A percentile compares a stretch with the other conserved stretches of the same genome.
These are phyloP conservation scores for Conringia planisiliqua DNA, from an alignment of 345 rosid genomes.

Conservation along the genomic window DNA sequence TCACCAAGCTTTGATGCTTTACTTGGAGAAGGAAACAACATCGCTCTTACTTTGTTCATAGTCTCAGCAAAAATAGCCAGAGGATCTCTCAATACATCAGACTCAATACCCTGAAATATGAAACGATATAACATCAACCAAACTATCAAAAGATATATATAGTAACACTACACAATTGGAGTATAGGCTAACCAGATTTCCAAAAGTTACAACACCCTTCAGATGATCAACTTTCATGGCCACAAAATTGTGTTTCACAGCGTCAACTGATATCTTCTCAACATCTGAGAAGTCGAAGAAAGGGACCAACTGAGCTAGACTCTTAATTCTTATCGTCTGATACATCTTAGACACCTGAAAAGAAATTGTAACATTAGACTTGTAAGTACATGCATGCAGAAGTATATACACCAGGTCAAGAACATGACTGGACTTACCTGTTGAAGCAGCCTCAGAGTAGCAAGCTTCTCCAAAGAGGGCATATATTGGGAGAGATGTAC, in stretches of 20 bases:
- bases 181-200: slow-evolving; percentile 47
- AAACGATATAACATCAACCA: too few relatives aligned
- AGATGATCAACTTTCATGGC: slow-evolving; percentile 83
- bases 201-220: slow-evolving; percentile 64
- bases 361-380: background rate
- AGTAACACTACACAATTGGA: too few relatives aligned
- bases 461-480: slow-evolving; percentile 79
- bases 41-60: too few relatives aligned
- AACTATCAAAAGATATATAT: too few relatives aligned
- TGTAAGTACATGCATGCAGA: background rate
- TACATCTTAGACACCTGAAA: slow-evolving; percentile 86
- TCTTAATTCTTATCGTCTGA: slow-evolving; percentile 71
- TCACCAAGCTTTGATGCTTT: too few relatives aligned
- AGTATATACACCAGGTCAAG: too few relatives aligned
- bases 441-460: slow-evolving; percentile 82
- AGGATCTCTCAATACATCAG: too few relatives aligned
- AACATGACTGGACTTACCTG: slow-evolving; percentile 45
- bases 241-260: slow-evolving; percentile 66
- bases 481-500: slow-evolving; percentile 81
- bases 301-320: slow-evolving; percentile 74
- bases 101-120: too few relatives aligned
- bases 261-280: slow-evolving; percentile 89
- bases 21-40: too few relatives aligned
- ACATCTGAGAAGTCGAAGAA: slow-evolving; percentile 71
- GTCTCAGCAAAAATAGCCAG: too few relatives aligned